A percentile compares a stretch with the other conserved stretches of the same genome.
These are phyloP conservation scores for Nicotiana noctiflora DNA, from an alignment of 257 asterid genomes.

Conservation along the genomic window DNA sequence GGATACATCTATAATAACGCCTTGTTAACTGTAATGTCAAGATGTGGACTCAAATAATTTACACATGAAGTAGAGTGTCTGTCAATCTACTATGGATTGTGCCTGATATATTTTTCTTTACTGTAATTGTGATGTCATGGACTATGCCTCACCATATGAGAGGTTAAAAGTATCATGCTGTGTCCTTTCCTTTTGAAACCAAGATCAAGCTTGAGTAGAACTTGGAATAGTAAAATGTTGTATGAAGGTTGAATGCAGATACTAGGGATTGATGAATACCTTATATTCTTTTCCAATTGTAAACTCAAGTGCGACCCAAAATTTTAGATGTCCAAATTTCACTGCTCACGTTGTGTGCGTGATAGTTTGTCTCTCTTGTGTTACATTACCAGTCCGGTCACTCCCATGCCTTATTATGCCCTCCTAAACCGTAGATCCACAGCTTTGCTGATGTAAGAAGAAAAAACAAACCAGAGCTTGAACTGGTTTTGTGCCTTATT, in stretches of 20 bases:
- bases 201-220: background rate
- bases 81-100: too few species aligned
- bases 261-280: background rate
- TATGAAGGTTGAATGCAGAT: background rate
- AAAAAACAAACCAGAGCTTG: background rate
- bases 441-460: background rate
- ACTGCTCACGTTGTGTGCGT: background rate
- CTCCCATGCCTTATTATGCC: background rate
- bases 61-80: too few species aligned
- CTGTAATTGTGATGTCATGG: too few species aligned
- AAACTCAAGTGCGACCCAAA: background rate
- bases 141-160: too few species aligned
- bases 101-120: too few species aligned
- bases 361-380: background rate
- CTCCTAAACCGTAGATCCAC: background rate
- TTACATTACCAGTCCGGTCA: background rate
- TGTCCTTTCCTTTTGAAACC: too few species aligned
- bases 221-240: background rate
- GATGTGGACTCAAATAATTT: too few species aligned
- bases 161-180: background rate
- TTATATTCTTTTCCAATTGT: background rate
- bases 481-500: background rate
- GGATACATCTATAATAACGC: too few species aligned
- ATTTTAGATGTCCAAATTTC: background rate
- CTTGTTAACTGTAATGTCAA: too few species aligned